Evolutionary conservation across 2,329 filamentous ascomycete species (phyloP), one percentile per base, ranked within the genome.

Genomic region (Alternaria sp.): DNA sequence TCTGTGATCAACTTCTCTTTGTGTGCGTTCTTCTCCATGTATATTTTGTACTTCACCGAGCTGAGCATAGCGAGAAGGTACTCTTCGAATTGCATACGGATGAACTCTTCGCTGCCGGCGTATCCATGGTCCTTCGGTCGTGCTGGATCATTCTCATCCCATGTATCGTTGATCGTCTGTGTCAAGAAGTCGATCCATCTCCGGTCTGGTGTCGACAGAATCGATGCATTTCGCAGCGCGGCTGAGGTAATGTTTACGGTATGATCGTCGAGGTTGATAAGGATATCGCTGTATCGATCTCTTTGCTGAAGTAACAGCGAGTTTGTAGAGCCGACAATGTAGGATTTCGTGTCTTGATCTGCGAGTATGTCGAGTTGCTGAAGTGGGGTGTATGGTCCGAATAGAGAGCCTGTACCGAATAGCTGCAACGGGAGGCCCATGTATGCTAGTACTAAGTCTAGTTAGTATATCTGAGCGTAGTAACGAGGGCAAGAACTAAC

Each of bases 151-250:
- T 88, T 64, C 42, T 97, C 93, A 75, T 99, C 95, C 95, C 95
- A 99, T 0, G 95, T 97, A 66, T 98, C 93, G 71, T 95, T 92
- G 22, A 99, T 92, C 39, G 93, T 91, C 71, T 97, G 92, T 0
- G 93, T 96, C 54, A 99, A 86, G 70, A 93, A 94, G 80, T 99
- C 95, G 68, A 99, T 97, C 94, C 95, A 99, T 58, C 95, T 87
- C 60, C 95, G 87, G 75, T 99, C 95, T 1, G 95, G 91, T 9
- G 89, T 89, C 0, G 95, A 95, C 3, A 99, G 87, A 1, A 87
- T 80, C 5, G 98, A 83, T 1, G 93, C 93, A 38, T 85, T 81
- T 49, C 91, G 89, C 14, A 99, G 84, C 5, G 92, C 91, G 2
- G 90, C 82, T 0, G 93, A 96, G 0, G 91, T 91, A 65, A 97